These are phyloP conservation scores for Wickerhamiella australiensis DNA, from an alignment of 805 yeast genomes.

Conservation along the genomic window DNA sequence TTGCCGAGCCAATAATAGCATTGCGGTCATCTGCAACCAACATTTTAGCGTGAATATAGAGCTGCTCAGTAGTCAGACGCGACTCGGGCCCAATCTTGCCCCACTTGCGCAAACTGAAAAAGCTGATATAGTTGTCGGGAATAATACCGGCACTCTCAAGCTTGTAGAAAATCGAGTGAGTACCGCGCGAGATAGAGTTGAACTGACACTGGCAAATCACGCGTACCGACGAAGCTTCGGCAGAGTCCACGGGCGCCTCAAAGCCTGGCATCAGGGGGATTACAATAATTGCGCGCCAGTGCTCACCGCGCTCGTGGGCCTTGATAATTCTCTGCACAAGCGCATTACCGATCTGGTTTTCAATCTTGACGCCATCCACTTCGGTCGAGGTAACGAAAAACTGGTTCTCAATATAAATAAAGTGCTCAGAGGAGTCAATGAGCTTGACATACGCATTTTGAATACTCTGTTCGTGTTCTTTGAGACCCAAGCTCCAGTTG, in stretches of 20 bases:
- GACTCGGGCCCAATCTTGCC: conserved; percentile 72
- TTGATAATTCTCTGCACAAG: conserved; percentile 88
- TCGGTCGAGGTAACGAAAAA: conserved; percentile 85
- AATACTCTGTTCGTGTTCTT: conserved; percentile 75
- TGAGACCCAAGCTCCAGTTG: conserved; percentile 83
- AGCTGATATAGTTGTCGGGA: conserved; percentile 88
- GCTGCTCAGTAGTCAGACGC: conserved; percentile 72
- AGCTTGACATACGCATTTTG: conserved; percentile 84
- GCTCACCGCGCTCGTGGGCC: conserved; percentile 63
- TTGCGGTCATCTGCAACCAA: conserved; percentile 86
- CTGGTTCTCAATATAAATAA: conserved; percentile 89
- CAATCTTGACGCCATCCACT: conserved; percentile 61
- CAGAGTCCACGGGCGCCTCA: conserved; percentile 80
- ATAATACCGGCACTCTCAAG: conserved; percentile 61
- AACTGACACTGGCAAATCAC: conserved; percentile 94
- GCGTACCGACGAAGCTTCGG: conserved; percentile 90
- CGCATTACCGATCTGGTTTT: conserved; percentile 90
- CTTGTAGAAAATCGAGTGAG: conserved; percentile 74
- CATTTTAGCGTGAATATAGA: conserved; percentile 86
- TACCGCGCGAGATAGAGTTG: conserved; percentile 84
- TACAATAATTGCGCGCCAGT: conserved; percentile 83
- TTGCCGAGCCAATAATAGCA: conserved; percentile 94
- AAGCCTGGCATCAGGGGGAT: conserved; percentile 98
- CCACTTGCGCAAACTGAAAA: conserved; percentile 90
- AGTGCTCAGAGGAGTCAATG: conserved; percentile 86